Conservation (phyloP, 129 eudicot species). For the Centaurea solstitialis region DNA sequence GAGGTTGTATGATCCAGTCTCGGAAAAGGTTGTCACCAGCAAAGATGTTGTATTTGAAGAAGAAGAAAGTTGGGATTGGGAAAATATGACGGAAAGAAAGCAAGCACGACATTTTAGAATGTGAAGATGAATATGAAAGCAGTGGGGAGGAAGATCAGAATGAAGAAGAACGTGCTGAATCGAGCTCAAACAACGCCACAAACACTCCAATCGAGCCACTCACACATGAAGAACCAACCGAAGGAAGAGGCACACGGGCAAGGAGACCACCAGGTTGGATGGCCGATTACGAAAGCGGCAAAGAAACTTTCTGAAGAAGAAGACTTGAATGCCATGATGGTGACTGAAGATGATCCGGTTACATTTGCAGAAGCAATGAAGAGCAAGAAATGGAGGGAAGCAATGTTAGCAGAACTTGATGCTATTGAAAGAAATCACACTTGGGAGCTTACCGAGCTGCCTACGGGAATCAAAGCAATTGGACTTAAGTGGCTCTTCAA, state of each 20-base stretch:
- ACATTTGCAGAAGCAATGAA: neutral
- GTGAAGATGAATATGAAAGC: neutral
- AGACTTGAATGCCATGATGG: neutral
- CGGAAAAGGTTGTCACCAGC: too few relatives aligned
- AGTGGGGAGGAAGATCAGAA: neutral
- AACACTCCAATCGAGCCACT: neutral
- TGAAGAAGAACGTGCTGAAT: neutral
- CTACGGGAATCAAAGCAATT: neutral
- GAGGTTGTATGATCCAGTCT: too few relatives aligned
- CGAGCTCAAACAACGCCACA: neutral
- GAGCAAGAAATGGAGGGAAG: constrained; percentile 7
- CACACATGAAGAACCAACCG: neutral
- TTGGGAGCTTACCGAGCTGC: neutral
- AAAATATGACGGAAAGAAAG: too few relatives aligned
- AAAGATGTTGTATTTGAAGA: too few relatives aligned
- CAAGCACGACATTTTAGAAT: neutral
- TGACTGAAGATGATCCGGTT: neutral
- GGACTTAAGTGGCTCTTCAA: neutral
- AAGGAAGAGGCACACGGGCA: neutral
- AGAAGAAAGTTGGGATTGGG: too few relatives aligned
- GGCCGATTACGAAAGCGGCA: neutral
- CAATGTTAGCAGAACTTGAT: neutral
- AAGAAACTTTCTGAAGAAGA: neutral
- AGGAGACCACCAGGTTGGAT: neutral
- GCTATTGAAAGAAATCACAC: constrained; percentile 1